phyloP scores from a whole-genome alignment of 1,284 basidiomycete species.

The Athelia psychrophila region DNA sequence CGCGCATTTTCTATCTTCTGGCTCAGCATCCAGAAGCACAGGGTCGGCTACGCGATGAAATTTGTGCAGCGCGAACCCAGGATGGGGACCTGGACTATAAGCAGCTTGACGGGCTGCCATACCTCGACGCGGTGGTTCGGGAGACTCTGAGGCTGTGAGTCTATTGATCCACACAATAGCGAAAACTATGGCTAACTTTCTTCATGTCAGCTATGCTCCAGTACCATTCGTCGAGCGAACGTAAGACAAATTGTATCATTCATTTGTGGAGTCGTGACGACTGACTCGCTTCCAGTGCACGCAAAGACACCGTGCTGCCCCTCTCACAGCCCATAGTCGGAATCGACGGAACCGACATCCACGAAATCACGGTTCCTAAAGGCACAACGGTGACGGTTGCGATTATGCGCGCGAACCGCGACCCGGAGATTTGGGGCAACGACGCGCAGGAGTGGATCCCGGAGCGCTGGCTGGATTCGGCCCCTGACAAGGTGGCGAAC shows the following conservation, averaged over 20 bases:
- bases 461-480: conserved; percentile 11
- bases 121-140: conserved; percentile 43
- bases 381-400: conserved; percentile 22
- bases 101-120: conserved; percentile 32
- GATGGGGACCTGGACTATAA: conserved; percentile 32
- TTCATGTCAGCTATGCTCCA: conserved; percentile 3
- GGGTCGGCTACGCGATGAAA: conserved; percentile 29
- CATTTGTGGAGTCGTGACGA: conserved; percentile 14
- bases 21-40: conserved; percentile 29
- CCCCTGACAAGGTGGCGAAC: conserved; percentile 14
- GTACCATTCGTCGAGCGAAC: conserved; percentile 4
- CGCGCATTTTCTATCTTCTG: conserved; percentile 33
- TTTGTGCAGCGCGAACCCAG: conserved; percentile 18
- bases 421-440: conserved; percentile 16
- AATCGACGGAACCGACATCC: conserved; percentile 17
- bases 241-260: not conserved
- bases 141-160: conserved; percentile 44
- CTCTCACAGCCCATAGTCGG: conserved; percentile 19
- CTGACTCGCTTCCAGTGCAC: conserved; percentile 14
- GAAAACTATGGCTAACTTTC: no score
- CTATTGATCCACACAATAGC: not conserved
- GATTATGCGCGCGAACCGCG: conserved; percentile 17
- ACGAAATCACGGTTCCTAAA: conserved; percentile 19
- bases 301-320: conserved; percentile 19
- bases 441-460: conserved; percentile 17